Conservation (phyloP, 73 alveolate species). For the Stentor roeselii region DNA sequence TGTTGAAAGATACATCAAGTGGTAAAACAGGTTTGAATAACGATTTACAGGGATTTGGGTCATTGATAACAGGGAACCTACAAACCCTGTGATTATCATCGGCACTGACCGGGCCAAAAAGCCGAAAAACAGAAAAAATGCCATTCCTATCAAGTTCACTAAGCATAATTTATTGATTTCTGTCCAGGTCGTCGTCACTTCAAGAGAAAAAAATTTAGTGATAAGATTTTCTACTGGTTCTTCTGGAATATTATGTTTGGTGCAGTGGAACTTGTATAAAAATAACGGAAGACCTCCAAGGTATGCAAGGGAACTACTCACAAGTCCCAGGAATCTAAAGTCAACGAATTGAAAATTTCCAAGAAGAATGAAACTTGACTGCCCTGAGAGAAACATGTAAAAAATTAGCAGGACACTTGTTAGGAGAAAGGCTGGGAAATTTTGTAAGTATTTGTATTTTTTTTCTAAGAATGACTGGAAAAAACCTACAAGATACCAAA, state of each 20-base stretch:
- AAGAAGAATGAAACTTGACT: background rate
- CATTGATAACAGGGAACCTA: background rate
- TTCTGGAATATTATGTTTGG: background rate
- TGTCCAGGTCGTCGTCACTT: background rate
- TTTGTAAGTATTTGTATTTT: background rate
- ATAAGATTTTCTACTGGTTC: too few species aligned
- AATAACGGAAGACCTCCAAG: background rate
- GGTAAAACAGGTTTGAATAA: background rate
- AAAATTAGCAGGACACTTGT: background rate
- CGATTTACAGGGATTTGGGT: background rate
- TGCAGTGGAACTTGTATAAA: background rate
- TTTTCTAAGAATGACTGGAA: background rate
- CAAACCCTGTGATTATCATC: too few species aligned
- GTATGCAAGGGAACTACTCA: background rate
- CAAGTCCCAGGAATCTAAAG: background rate
- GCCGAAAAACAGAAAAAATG: background rate
- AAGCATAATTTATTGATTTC: background rate
- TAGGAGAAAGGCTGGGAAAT: conserved; percentile 1
- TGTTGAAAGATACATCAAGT: background rate
- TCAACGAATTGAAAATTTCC: background rate
- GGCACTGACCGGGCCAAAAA: background rate
- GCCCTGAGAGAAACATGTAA: background rate
- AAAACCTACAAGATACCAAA: background rate
- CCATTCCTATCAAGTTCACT: background rate
- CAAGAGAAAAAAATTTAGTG: background rate